Percentiles rank a stretch among this genome's conserved stretches.
Conservation (phyloP, 805 yeast species). For the Wickerhamomyces subpelliculosus region DNA sequence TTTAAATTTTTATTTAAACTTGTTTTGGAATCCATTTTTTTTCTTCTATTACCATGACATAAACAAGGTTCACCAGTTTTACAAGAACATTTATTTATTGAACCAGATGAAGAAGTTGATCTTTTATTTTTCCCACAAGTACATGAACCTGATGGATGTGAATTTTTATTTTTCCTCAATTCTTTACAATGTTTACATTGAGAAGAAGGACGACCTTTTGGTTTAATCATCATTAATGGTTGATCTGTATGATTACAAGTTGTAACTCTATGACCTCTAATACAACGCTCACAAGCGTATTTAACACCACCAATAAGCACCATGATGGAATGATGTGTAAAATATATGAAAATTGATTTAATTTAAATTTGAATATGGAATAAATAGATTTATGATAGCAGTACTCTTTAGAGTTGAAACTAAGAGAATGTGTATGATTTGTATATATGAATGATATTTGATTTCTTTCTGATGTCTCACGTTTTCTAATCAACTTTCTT, state of each 20-base stretch:
- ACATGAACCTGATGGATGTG: slow-evolving; percentile 56
- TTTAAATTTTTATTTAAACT: background rate
- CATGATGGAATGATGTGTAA: slow-evolving; percentile 42
- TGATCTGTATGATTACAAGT: slow-evolving; percentile 90
- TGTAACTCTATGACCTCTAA: slow-evolving; percentile 93
- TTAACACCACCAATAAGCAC: slow-evolving; percentile 88
- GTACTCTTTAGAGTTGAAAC: too few species aligned
- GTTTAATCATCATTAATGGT: slow-evolving; percentile 87
- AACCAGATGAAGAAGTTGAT: slow-evolving; percentile 17
- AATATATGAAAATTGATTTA: background rate
- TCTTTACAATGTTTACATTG: slow-evolving; percentile 86
- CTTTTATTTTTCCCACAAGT: slow-evolving; percentile 49
- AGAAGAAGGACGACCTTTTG: slow-evolving; percentile 93
- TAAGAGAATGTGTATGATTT: too few species aligned
- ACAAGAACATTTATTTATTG: slow-evolving; percentile 21
- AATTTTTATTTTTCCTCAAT: slow-evolving; percentile 56
- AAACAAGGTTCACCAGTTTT: slow-evolving; percentile 20
- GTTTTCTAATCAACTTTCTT: too few species aligned
- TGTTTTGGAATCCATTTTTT: slow-evolving; percentile 1
- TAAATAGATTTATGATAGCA: too few species aligned
- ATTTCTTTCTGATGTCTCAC: too few species aligned
- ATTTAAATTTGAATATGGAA: background rate
- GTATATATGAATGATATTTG: too few species aligned
- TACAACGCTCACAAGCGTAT: slow-evolving; percentile 94
- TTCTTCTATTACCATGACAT: slow-evolving; percentile 21